Conservation (phyloP, 805 yeast genomes). For the Candida tibetensis region DNA sequence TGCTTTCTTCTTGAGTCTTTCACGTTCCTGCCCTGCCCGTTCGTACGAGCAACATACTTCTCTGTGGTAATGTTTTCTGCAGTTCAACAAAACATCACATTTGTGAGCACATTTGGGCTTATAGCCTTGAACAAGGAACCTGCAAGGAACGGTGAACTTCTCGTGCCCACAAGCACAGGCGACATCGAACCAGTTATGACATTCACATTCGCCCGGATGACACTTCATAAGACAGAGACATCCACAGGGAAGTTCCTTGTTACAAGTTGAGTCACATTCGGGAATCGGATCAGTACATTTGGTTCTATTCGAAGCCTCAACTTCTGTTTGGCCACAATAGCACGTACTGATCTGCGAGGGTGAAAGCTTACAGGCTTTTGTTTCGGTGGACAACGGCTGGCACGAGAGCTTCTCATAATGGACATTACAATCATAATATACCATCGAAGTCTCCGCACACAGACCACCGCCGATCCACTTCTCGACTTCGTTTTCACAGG, state of each 20-base stretch:
- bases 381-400: conserved; percentile 42
- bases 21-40: conserved; percentile 54
- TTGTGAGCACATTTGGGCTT: conserved; percentile 64
- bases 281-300: conserved; percentile 79
- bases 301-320: conserved; percentile 44
- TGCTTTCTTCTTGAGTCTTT: conserved; percentile 50
- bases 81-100: conserved; percentile 72
- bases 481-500: conserved; percentile 16
- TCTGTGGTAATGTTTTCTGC: conserved; percentile 77
- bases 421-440: conserved; percentile 59
- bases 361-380: conserved; percentile 53
- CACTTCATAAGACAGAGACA: conserved; percentile 66
- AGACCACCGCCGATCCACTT: conserved; percentile 33
- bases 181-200: conserved; percentile 49
- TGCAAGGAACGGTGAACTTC: conserved; percentile 62
- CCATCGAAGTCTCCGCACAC: conserved; percentile 42
- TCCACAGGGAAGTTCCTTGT: conserved; percentile 66
- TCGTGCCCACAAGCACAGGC: conserved; percentile 64
- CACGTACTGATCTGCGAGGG: conserved; percentile 64
- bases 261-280: conserved; percentile 65
- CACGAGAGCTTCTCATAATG: conserved; percentile 53
- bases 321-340: conserved; percentile 70
- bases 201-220: conserved; percentile 75
- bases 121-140: conserved; percentile 47
- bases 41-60: conserved; percentile 70